Evolutionary conservation across 306 rosid species (phyloP), one percentile per base, ranked within the genome.

Genomic region (Begonia fuchsioides): DNA sequence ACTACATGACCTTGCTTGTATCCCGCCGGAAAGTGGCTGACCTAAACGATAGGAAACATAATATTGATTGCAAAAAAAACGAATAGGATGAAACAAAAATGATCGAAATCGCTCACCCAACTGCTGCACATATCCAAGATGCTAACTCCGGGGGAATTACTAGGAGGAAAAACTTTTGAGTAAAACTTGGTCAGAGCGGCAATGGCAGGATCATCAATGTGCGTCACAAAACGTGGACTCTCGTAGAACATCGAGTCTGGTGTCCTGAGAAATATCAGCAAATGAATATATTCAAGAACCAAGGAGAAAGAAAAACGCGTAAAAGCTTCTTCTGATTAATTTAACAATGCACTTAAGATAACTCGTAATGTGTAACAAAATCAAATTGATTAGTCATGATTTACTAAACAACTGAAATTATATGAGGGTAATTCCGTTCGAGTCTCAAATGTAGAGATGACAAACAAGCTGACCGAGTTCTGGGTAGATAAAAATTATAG

Each of bases 81-180:
- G 11, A 50, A 6, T 14, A 38, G 46, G 20, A 17, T 18, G 49
- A 58, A 8, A 53, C 13, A 51, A 10, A 46, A 41, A 41, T 41
- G 7, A 41, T 41, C 45, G 44, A 55, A 58, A 61, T 53, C 44
- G 13, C 79, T 65, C 66, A 84, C 94, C 92, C 94, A 84, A 68
- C 94, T 84, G 74, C 92, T 75, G 60, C 94, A 80, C 81, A 80
- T 68, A 54, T 84, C 94, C 81, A 84, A 51, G 64, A 80, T 70
- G 81, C 67, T 66, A 3, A 77, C 67, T 51, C 87, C 94, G 20
- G 81, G 77, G 66, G 77, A 65, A 66, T 80, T 77, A 67, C 78
- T 80, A 44, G 84, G 79, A 26, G 81, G 87, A 64, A 77, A 80
- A 59, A 80, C 72, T 53, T 64, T 63, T 3, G 87, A 70, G 68